Conservation (phyloP, 169 alveolate genomes). For the Plasmodium berghei region DNA sequence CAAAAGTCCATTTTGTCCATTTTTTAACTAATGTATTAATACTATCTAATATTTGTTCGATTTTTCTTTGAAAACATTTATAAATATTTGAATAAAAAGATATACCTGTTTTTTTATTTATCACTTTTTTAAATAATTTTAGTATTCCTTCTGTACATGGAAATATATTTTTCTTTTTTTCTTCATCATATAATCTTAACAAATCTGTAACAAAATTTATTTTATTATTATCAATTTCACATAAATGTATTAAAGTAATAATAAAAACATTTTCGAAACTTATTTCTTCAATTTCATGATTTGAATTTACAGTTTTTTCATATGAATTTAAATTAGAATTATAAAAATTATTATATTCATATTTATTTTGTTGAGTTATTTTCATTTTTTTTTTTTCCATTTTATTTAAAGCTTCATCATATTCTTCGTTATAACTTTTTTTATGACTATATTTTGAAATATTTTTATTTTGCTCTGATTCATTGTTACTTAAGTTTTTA, state of each 20-base stretch:
- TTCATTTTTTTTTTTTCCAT: background rate
- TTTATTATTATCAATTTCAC: constrained; percentile 17
- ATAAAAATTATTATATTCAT: background rate
- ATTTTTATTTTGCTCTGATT: background rate
- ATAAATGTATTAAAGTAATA: constrained; percentile 28
- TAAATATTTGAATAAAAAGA: constrained; percentile 32
- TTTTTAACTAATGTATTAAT: constrained; percentile 33
- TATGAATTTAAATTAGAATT: background rate
- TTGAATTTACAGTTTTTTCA: background rate
- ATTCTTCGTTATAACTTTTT: background rate
- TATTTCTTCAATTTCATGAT: background rate
- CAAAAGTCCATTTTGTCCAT: constrained; percentile 60
- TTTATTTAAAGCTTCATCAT: background rate
- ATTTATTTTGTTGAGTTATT: background rate
- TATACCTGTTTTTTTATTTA: constrained; percentile 1
- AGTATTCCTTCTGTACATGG: constrained; percentile 20
- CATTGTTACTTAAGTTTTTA: background rate
- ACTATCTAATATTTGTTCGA: constrained; percentile 14
- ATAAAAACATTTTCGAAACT: constrained; percentile 38
- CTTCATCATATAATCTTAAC: constrained; percentile 44
- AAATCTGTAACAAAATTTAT: constrained; percentile 20
- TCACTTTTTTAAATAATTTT: constrained; percentile 49
- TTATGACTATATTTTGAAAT: background rate
- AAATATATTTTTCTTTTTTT: constrained; percentile 51
- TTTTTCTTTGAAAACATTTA: constrained; percentile 32